These are phyloP conservation scores for Aspergillus pseudoviridinutans DNA, from an alignment of 2,329 filamentous ascomycete species.

Conservation along the genomic window DNA sequence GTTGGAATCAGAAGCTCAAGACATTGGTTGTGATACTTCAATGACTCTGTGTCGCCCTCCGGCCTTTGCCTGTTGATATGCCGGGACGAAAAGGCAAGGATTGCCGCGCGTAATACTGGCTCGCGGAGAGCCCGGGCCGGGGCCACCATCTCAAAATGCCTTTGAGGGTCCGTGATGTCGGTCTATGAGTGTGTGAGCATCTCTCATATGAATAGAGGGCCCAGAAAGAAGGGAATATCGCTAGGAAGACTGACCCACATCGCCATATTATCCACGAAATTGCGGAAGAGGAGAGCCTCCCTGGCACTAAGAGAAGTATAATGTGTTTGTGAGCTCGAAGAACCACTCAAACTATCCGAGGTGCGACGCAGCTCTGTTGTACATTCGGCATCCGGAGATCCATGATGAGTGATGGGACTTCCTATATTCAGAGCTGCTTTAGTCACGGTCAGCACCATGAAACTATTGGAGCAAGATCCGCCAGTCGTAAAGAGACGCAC, in stretches of 20 bases:
- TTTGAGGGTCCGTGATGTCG: constrained; percentile 30
- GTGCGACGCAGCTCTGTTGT: background rate
- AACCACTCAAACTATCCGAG: background rate
- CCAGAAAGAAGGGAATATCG: no score
- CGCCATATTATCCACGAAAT: constrained; percentile 33
- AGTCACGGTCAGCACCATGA: background rate
- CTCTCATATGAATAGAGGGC: background rate
- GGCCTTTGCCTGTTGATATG: constrained; percentile 25
- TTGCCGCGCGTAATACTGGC: constrained; percentile 29
- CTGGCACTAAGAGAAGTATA: constrained; percentile 11
- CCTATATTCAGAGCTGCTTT: background rate
- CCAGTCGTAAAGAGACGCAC: background rate
- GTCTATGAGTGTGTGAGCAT: constrained; percentile 13
- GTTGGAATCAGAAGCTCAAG: constrained; percentile 32
- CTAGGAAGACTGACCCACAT: constrained; percentile 22
- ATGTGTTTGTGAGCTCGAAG: background rate
- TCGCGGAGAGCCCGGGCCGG: constrained; percentile 27
- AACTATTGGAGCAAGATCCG: background rate
- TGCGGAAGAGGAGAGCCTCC: constrained; percentile 21
- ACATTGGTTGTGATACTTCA: constrained; percentile 32
- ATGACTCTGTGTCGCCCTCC: constrained; percentile 23
- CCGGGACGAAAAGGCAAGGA: constrained; percentile 33
- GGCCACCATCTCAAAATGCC: constrained; percentile 30
- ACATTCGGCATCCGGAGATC: background rate
- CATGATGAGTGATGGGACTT: background rate